These are phyloP conservation scores for Leccinum solheimii DNA, from an alignment of 1,284 basidiomycete genomes.

Conservation along the genomic window DNA sequence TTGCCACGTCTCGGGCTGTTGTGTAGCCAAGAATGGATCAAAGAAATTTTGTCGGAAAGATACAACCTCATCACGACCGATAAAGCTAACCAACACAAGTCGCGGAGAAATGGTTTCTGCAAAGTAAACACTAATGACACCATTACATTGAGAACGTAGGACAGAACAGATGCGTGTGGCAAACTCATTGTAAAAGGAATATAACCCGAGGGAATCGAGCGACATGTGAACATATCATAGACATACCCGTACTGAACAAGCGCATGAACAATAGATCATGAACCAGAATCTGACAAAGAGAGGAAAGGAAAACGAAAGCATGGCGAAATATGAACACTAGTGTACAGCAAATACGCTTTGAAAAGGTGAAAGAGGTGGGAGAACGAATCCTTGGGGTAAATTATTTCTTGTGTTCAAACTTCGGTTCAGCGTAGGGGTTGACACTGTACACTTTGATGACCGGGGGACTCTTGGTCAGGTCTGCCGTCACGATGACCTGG, in stretches of 20 bases:
- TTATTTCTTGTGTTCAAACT: constrained; percentile 37
- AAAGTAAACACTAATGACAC: constrained; percentile 25
- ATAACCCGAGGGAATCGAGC: constrained; percentile 20
- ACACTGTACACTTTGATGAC: constrained; percentile 92
- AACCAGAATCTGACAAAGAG: constrained; percentile 31
- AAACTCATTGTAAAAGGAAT: constrained; percentile 14
- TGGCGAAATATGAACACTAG: constrained; percentile 30
- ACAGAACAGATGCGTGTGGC: constrained; percentile 21
- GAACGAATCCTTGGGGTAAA: constrained; percentile 9
- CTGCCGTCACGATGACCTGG: constrained; percentile 89
- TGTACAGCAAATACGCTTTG: constrained; percentile 28
- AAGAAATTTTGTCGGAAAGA: too few relatives aligned
- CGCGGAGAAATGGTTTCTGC: not conserved
- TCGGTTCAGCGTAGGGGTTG: constrained; percentile 71
- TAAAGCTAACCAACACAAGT: not conserved
- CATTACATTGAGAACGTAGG: constrained; percentile 25
- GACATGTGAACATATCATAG: constrained; percentile 29
- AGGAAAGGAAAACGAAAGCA: constrained; percentile 34
- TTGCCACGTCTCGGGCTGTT: too few relatives aligned
- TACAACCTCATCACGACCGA: too few relatives aligned
- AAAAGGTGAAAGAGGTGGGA: constrained; percentile 2
- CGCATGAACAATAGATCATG: constrained; percentile 31
- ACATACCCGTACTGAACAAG: constrained; percentile 36
- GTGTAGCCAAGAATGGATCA: too few relatives aligned
- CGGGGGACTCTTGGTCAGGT: constrained; percentile 91